These are phyloP conservation scores for Nicotiana paniculata DNA, from an alignment of 257 asterid genomes.

Conservation along the genomic window DNA sequence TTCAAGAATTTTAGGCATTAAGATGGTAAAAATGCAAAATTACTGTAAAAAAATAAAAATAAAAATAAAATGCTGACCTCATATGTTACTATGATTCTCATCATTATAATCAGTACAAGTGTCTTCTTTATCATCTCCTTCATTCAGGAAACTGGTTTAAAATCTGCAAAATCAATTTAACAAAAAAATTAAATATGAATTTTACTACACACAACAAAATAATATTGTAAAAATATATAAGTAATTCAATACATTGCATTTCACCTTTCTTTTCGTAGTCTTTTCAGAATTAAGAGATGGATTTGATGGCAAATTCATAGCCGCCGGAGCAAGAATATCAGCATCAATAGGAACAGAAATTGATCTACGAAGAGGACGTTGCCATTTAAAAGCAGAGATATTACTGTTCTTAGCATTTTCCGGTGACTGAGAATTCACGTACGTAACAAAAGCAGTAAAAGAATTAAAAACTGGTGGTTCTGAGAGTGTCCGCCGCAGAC, in stretches of 20 bases:
- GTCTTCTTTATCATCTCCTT: neutral
- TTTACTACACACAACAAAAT: too few relatives aligned
- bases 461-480: conserved; percentile 3
- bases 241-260: neutral
- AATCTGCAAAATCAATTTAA: neutral
- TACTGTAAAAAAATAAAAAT: neutral
- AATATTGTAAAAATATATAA: too few relatives aligned
- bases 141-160: neutral
- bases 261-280: neutral
- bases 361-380: conserved; percentile 2
- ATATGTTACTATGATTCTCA: neutral
- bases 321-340: neutral
- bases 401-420: neutral
- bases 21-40: too few relatives aligned
- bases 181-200: neutral
- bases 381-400: neutral
- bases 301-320: neutral
- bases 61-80: neutral
- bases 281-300: neutral
- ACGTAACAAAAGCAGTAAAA: neutral
- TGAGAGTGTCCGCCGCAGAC: neutral
- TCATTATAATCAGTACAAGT: too few relatives aligned
- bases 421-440: conserved; percentile 8
- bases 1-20: too few relatives aligned
- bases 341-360: neutral